Evolutionary conservation across 495 filamentous ascomycete species (phyloP), one percentile per base, ranked within the genome.

Genomic region (Trichocladium uniseriatum): DNA sequence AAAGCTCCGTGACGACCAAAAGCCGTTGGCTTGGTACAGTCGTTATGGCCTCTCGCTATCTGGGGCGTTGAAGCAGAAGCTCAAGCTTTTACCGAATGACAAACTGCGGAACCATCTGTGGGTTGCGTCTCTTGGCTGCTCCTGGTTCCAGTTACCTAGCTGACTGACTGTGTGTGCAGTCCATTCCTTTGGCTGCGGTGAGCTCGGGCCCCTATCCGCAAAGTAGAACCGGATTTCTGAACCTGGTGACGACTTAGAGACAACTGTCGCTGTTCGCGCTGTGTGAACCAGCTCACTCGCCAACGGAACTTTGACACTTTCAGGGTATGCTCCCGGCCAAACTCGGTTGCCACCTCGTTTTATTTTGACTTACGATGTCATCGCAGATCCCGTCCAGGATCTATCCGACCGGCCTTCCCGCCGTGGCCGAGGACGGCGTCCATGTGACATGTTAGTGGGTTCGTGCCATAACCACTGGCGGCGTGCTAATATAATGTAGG

Each of bases 291-390:
- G 49, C 79, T 84, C 44, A 95, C 89, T 13, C 79, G 66, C 61
- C 89, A 95, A 64, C 74, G 87, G 28, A 75, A 75, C 22, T 71
- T 84, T 32, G 75, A 91, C 57, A 89, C 82, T 0, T 90, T 89
- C 56, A 65, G 57, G 20, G 63, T 66, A 48, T 31, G 56, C n/a
- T n/a, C n/a, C n/a, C 19, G 13, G 32, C 18, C 8, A 3, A 8
- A 27, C 4, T 8, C 10, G 15, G 8, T 14, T 7, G 21, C n/a
- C 13, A 6, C 19, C 5, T 34, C 6, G 20, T 3, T 20, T 16
- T 9, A 0, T 2, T 14, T 37, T 32, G 20, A 18, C 49, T 52
- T 16, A 52, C 34, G 29, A n/a, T n/a, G n/a, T 11, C 10, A 8
- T 28, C 5, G 34, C 32, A 61, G 55, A 74, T 88, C 35, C 72